A percentile compares a stretch with the other conserved stretches of the same genome.
These are phyloP conservation scores for Kingdonia uniflora DNA, from an alignment of 164 flowering plant species.

Conservation along the genomic window DNA sequence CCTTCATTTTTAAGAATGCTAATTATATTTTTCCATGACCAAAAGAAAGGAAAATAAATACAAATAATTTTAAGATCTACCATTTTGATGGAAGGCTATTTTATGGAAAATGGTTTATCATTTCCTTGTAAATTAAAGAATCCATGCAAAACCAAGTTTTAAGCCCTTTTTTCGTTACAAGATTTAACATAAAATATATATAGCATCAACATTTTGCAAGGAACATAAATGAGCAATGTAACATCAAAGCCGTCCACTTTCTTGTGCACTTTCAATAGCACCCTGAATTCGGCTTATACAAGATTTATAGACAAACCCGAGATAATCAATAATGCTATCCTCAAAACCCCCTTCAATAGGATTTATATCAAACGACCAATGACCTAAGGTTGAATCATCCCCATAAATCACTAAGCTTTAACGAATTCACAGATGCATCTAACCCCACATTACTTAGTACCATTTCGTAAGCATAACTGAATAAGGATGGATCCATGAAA, in stretches of 20 bases:
- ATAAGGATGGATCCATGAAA: constrained; percentile 26
- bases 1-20: no score
- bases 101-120: no score
- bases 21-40: no score
- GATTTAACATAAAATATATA: no score
- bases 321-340: constrained; percentile 36
- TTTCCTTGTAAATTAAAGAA: no score
- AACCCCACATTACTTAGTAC: constrained; percentile 54
- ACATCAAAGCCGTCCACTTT: background rate
- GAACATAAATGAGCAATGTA: no score
- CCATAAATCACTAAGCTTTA: constrained; percentile 43
- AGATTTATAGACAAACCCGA: constrained; percentile 51
- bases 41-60: no score
- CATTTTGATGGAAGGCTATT: no score
- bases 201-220: no score
- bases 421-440: constrained; percentile 44
- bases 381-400: constrained; percentile 30
- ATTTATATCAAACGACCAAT: constrained; percentile 42
- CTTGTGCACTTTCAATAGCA: constrained; percentile 20
- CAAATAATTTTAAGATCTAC: no score
- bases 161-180: no score
- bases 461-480: constrained; percentile 36
- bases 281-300: constrained; percentile 39
- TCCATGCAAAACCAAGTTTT: no score
- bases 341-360: constrained; percentile 35